Base-by-base conservation (phyloP, 2,329 filamentous ascomycete species). In the Aureobasidium vineae region DNA sequence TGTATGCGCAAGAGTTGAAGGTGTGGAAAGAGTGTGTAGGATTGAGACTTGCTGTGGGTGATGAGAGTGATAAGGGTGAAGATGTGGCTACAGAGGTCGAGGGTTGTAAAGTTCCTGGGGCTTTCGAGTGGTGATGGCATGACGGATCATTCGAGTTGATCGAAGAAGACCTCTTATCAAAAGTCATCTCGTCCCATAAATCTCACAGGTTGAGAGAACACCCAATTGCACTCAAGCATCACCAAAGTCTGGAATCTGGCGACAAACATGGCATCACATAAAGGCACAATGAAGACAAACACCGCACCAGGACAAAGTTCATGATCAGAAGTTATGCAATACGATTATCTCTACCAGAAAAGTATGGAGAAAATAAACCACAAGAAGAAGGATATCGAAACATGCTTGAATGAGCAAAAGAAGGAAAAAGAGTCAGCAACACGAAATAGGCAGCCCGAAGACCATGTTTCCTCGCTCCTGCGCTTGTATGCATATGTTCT, bases 1-100 rank as follows among this genome's bases (percentile, higher is more conserved):
- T 68, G 1, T 68, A 65, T 60, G 53, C 57, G 6, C 54, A 68
- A 28, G 68, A 68, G 64, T 11, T 68, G 38, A 66, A 63, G 28
- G 60, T 66, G 8, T 69, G 66, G 64, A 68, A 67, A 21, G 65
- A 67, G 47, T 61, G 65, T 52, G 33, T 13, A 7, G 54, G 11
- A 23, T 52, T 28, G 40, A 38, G 47, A 45, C 26, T 11, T 6
- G 1, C 1, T 7, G 40, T 10, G 21, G 33, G 6, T 15, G 36
- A 50, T 3, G 41, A 26, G 10, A 28, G 21, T 40, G 63, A 19
- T 10, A 15, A 21, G 47, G 28, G 2, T 7, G 41, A 50, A 50
- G 41, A 40, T 5, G 5, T 3, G 5, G 15, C 5, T 6, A 28
- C 6, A 5, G 28, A 36, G 10, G 40, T 21, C 6, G 36, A 61